Conservation (phyloP, 2,329 filamentous ascomycete genomes). For the Xylariaceae sp. region DNA sequence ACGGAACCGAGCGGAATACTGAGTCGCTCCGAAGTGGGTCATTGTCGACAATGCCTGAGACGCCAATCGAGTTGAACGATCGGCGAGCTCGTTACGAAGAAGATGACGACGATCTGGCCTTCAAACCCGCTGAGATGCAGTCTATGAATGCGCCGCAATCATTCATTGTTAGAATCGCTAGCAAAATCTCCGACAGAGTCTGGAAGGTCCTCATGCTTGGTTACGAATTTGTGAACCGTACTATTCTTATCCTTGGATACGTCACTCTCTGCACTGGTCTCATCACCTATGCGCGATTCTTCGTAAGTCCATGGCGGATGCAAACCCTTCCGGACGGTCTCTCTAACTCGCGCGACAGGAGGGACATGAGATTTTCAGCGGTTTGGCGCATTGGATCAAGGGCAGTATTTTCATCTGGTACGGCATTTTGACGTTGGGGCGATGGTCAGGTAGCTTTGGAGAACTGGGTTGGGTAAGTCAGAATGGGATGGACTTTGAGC, state of each 20-base stretch:
- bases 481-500: background rate
- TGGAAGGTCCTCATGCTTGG: conserved; percentile 53
- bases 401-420: conserved; percentile 94
- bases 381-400: conserved; percentile 89
- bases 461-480: conserved; percentile 72
- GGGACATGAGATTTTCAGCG: conserved; percentile 66
- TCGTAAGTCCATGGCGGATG: conserved; percentile 51
- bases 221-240: conserved; percentile 67
- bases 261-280: conserved; percentile 65
- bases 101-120: conserved; percentile 38
- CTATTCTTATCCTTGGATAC: conserved; percentile 74
- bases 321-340: background rate
- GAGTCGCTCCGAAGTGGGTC: conserved; percentile 62
- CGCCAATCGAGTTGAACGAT: conserved; percentile 34
- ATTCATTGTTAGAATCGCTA: conserved; percentile 48
- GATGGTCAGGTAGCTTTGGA: conserved; percentile 85
- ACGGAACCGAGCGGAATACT: conserved; percentile 66
- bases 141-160: conserved; percentile 43
- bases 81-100: conserved; percentile 43
- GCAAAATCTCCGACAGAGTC: conserved; percentile 49
- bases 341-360: conserved; percentile 44
- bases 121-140: conserved; percentile 39
- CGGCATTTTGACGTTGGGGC: conserved; percentile 76
- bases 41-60: conserved; percentile 52
- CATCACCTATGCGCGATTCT: conserved; percentile 74